Conservation (phyloP, 352 stramenopile species). For the Globisporangium sylvaticum region DNA sequence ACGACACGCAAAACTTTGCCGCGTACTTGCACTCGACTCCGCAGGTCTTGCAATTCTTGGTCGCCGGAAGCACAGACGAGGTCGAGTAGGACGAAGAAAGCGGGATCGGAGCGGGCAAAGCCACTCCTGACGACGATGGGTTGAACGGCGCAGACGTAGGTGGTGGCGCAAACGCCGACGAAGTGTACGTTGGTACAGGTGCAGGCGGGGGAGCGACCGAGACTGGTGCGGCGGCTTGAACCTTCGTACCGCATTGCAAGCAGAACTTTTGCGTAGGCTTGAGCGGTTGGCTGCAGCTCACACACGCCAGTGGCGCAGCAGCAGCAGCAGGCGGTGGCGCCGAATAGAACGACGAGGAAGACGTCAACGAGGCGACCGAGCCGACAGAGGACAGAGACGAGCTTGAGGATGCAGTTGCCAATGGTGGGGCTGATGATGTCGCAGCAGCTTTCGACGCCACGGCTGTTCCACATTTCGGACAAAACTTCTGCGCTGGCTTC, state of each 20-base stretch:
- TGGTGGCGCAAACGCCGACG: constrained; percentile 24
- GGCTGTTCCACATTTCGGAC: constrained; percentile 61
- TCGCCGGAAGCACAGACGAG: constrained; percentile 27
- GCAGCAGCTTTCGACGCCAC: constrained; percentile 9
- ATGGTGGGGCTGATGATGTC: constrained; percentile 10
- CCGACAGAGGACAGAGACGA: constrained; percentile 32
- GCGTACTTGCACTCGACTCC: constrained; percentile 67
- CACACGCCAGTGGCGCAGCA: constrained; percentile 24
- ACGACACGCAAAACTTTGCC: constrained; percentile 81
- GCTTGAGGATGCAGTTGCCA: constrained; percentile 20
- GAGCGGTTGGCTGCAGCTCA: constrained; percentile 42
- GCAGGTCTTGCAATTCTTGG: constrained; percentile 65
- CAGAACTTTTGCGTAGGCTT: constrained; percentile 76
- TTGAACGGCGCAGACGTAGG: constrained; percentile 26
- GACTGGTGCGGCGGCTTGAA: constrained; percentile 11
- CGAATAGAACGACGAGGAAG: constrained; percentile 15
- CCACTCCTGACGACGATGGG: constrained; percentile 29
- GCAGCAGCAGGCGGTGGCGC: constrained; percentile 6
- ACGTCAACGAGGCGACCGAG: constrained; percentile 14
- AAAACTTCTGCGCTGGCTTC: constrained; percentile 78
- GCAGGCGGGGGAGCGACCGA: background rate
- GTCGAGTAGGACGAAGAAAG: constrained; percentile 34
- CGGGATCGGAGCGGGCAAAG: constrained; percentile 55
- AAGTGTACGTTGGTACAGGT: constrained; percentile 10
- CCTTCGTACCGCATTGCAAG: constrained; percentile 70